Base-by-base conservation (phyloP, 345 rosid species). In the Luvunga scandens region DNA sequence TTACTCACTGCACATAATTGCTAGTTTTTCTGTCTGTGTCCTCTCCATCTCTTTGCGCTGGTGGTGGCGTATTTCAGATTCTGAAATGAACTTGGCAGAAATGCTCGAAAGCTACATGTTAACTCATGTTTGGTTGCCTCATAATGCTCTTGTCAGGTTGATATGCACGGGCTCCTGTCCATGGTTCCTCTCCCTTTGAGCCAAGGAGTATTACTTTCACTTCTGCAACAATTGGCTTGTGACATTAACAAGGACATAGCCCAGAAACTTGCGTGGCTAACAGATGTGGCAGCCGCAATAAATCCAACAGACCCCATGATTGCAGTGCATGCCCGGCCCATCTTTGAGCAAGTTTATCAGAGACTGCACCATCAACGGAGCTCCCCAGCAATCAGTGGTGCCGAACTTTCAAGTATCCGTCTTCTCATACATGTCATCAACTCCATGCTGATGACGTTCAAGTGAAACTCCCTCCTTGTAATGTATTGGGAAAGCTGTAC, bases 151-250 rank as follows among this genome's bases (percentile, higher is more conserved):
- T 65, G 38, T 18, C 86, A 96, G 99, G 97, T 91, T 73, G 97
- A 91, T 87, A 80, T 90, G 60, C 90, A 64, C 7, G 82, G 88
- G 53, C 82, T 96, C 10, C 63, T 96, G 70, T 76, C 87, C 2
- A 80, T 84, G 81, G 79, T 72, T 57, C 97, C 97, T 12, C 83
- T 85, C 27, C 97, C 97, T 1, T 75, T 96, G 79, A 92, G 95
- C 91, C 99, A 91, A 86, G 94, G 99, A 48, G 97, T 94, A 22
- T 83, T 96, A 7, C 91, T 94, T 9, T 87, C 95, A 12, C 92
- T 96, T 31, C 86, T 96, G 72, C 99, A 94, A 82, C 99, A 94
- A 68, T 81, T 96, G 80, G 89, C 97, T 18, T 91, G 90, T 16
- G 98, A 94, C 82, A 73, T 96, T 33, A 82, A 76, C 86, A 92